A percentile compares a stretch with the other conserved stretches of the same genome.
These are phyloP conservation scores for Pseudoneurospora amorphoporcata DNA, from an alignment of 495 filamentous ascomycete genomes.

Conservation along the genomic window DNA sequence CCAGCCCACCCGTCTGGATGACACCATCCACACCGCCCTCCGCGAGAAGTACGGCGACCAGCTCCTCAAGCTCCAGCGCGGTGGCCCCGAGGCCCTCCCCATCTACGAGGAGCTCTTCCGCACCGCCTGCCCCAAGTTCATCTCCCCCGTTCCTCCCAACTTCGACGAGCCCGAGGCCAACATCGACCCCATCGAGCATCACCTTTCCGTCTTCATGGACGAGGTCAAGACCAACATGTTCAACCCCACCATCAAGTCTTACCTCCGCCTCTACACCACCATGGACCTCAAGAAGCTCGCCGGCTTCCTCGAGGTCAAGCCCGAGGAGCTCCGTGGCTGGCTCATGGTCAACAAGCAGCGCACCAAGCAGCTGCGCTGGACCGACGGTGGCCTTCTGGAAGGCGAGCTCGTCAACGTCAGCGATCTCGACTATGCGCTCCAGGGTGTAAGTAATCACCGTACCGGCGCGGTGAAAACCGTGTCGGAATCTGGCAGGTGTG, in stretches of 20 bases:
- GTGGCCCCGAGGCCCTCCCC: constrained; percentile 86
- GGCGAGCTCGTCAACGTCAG: constrained; percentile 84
- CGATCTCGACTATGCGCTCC: constrained; percentile 93
- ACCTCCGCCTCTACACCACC: constrained; percentile 97
- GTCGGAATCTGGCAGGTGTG: neutral
- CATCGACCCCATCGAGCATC: constrained; percentile 94
- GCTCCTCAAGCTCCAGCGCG: constrained; percentile 87
- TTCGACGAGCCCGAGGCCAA: constrained; percentile 92
- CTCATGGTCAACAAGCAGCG: constrained; percentile 96
- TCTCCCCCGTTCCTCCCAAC: constrained; percentile 92
- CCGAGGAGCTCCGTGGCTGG: constrained; percentile 83
- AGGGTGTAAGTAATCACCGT: constrained; percentile 54
- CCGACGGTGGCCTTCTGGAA: constrained; percentile 78
- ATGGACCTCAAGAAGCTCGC: constrained; percentile 98
- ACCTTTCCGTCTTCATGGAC: constrained; percentile 95
- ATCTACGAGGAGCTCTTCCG: constrained; percentile 97
- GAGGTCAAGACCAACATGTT: constrained; percentile 97
- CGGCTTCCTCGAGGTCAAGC: constrained; percentile 88
- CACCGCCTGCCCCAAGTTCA: constrained; percentile 95
- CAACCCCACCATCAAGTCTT: constrained; percentile 91
- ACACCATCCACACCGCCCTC: constrained; percentile 96
- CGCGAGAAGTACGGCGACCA: constrained; percentile 98
- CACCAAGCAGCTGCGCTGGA: constrained; percentile 91
- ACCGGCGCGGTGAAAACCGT: neutral
- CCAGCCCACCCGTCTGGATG: constrained; percentile 90